A percentile compares a stretch with the other conserved stretches of the same genome.
These are phyloP conservation scores for Aurifilum marmelostoma DNA, from an alignment of 2,329 filamentous ascomycete species.

Conservation along the genomic window DNA sequence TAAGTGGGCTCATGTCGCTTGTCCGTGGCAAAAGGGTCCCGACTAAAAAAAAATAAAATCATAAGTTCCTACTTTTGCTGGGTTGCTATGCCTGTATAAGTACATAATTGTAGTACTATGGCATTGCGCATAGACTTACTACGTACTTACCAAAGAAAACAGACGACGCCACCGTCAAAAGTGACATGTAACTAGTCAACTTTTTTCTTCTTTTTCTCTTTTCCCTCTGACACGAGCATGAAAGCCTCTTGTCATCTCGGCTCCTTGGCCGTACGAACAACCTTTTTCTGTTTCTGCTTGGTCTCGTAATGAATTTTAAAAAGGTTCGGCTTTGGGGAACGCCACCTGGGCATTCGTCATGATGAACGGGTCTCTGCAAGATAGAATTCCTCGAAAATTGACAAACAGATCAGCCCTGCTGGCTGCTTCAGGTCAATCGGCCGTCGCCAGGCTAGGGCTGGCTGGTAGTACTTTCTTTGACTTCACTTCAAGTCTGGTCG, in stretches of 20 bases:
- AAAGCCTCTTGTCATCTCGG: constrained; percentile 6
- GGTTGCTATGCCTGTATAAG: background rate
- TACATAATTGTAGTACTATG: background rate
- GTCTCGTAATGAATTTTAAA: background rate
- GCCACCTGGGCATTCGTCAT: constrained; percentile 9
- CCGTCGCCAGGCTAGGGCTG: background rate
- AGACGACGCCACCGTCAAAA: background rate
- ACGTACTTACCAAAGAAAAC: too few species aligned
- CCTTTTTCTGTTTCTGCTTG: background rate
- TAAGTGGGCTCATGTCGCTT: constrained; percentile 11
- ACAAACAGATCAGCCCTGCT: background rate
- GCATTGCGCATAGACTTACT: background rate
- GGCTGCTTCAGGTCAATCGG: background rate
- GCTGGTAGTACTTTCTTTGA: background rate
- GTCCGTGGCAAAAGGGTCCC: constrained; percentile 15
- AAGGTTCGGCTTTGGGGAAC: constrained; percentile 8
- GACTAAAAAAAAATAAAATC: background rate
- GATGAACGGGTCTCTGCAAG: background rate
- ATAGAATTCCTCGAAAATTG: background rate
- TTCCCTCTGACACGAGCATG: constrained; percentile 16
- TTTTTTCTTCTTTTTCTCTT: too few species aligned
- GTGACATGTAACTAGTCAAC: background rate
- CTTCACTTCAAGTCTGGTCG: background rate
- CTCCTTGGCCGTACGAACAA: constrained; percentile 2
- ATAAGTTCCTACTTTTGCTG: background rate